Evolutionary conservation across 225 moss, liverwort and hornwort genomes (phyloP).

Genomic region (Lunularia cruciata): DNA sequence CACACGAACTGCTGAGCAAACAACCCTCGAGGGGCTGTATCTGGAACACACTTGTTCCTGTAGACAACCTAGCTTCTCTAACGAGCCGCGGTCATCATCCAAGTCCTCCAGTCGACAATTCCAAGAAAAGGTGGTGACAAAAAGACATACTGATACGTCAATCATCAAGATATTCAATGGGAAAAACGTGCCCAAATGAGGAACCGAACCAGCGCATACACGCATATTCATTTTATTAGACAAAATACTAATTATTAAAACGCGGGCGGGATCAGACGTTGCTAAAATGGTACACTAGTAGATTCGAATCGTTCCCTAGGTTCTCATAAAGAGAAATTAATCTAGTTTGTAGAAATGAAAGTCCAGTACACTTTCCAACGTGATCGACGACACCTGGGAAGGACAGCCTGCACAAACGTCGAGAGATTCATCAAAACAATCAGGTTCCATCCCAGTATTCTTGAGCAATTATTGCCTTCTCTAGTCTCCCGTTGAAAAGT

Average conservation of each 20-base stretch:
- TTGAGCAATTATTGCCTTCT: not conserved
- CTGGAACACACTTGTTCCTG: too few species aligned
- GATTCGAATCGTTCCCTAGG: not conserved
- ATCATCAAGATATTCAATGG: too few species aligned
- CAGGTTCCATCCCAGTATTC: not conserved
- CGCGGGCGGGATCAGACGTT: not conserved
- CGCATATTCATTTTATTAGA: conserved; percentile 4
- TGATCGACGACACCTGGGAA: not conserved
- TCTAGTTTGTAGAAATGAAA: not conserved
- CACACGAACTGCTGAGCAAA: too few species aligned
- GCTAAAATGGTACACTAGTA: not conserved
- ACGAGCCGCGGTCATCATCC: too few species aligned
- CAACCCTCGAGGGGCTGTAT: too few species aligned
- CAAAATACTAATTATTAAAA: not conserved
- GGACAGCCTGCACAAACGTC: conserved; percentile 5
- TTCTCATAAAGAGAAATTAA: not conserved
- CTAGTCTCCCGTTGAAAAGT: not conserved
- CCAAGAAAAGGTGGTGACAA: too few species aligned
- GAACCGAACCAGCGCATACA: not conserved
- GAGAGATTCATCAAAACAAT: not conserved
- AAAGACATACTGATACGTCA: too few species aligned
- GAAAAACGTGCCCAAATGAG: too few species aligned
- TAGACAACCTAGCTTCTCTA: too few species aligned
- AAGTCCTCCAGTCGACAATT: too few species aligned
- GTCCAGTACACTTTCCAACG: not conserved